Base-by-base conservation (phyloP, 2,329 filamentous ascomycete species). In the Paraphaeosphaeria minitans region DNA sequence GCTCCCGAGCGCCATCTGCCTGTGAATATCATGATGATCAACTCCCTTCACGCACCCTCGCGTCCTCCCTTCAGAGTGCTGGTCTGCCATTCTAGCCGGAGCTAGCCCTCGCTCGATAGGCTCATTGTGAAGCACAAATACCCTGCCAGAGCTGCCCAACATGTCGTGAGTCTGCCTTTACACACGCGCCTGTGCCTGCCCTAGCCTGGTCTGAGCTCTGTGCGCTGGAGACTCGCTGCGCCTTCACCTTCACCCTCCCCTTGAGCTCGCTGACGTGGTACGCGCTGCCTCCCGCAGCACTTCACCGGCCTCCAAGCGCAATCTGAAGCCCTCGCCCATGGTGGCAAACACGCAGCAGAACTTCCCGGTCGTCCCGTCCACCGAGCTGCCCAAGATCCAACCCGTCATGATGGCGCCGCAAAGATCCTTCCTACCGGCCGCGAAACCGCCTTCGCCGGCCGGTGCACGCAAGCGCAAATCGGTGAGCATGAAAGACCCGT, bases 251-350 rank as follows among this genome's bases (percentile, higher is more conserved):
- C 46, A 41, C 45, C 45, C 24, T 52, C 54, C 35, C 53, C 65
- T 33, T 50, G 54, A 42, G 59, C 59, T 55, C 61, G 72, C 74
- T 77, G 69, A 77, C 73, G 57, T 70, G 55, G 65, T 39, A 39
- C 66, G 53, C 54, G 57, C 59, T 57, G 42, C 55, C 62, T 65
- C 57, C 57, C 62, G 72, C 66, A 81, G 78, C 72, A 73, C 75
- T 54, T 77, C 78, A 31, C 74, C 74, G 55, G 73, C 76, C 63
- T 71, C 77, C 67, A 79, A 79, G 68, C 79, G 78, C 69, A 80
- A 70, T 61, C 68, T 79, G 65, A 79, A 80, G 64, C 77, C 76
- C 33, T 77, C 76, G 22, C 73, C 73, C 62, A 66, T 79, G 63
- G 75, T 75, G 51, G 71, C 79, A 35, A 62, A 60, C 49, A 64